phyloP scores from a whole-genome alignment of 2,329 filamentous ascomycete genomes.

The Diatrype stigma region DNA sequence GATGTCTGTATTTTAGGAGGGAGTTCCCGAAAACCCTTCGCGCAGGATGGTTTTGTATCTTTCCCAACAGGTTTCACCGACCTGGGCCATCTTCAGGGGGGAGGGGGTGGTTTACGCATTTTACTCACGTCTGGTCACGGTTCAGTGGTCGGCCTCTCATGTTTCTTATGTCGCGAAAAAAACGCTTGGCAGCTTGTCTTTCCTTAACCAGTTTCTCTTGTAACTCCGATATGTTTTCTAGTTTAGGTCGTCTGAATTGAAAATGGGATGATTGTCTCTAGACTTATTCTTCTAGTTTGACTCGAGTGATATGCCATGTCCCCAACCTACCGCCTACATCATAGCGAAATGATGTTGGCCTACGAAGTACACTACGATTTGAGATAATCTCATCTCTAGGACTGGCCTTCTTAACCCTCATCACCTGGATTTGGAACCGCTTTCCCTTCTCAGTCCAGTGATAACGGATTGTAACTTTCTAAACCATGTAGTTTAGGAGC shows the following conservation, averaged over 20 bases:
- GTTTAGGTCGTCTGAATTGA: conserved; percentile 23
- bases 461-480: too few species aligned
- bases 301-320: not conserved
- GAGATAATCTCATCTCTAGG: too few species aligned
- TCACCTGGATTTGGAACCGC: too few species aligned
- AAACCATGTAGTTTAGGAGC: too few species aligned
- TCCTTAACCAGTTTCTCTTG: conserved; percentile 20
- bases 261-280: conserved; percentile 23
- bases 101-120: conserved; percentile 17
- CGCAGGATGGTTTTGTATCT: conserved; percentile 9
- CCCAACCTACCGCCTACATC: too few species aligned
- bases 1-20: conserved; percentile 33
- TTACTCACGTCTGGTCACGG: conserved; percentile 23
- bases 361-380: too few species aligned
- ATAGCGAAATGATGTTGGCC: too few species aligned
- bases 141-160: conserved; percentile 21
- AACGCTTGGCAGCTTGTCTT: conserved; percentile 17
- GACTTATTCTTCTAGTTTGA: conserved; percentile 2
- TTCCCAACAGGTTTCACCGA: conserved; percentile 10
- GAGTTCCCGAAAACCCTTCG: not conserved
- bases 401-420: too few species aligned
- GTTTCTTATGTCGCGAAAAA: conserved; percentile 28
- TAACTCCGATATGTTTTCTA: conserved; percentile 23
- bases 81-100: conserved; percentile 16
- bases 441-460: too few species aligned